Evolutionary conservation across 495 filamentous ascomycete genomes (phyloP), one percentile per base, ranked within the genome.

Genomic region (Pyrenula aspistea): DNA sequence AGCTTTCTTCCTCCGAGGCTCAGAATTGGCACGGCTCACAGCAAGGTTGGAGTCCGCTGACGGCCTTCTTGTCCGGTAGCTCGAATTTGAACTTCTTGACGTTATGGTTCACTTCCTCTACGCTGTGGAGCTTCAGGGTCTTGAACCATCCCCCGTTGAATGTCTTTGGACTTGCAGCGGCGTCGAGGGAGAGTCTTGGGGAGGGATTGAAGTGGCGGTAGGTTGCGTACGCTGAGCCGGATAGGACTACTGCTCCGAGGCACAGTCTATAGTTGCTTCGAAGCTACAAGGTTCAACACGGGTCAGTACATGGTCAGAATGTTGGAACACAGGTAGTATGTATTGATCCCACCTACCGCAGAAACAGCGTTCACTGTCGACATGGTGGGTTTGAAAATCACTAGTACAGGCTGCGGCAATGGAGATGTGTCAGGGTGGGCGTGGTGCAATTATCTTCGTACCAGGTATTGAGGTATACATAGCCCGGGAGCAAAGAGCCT

Each of bases 121-220:
- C 71, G 62, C 78, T 81, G 48, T 67, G 61, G 31, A 42, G 31
- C 31, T 42, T 42, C 31, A 42, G 31, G 8, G 31, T 4, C 15
- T 42, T 42, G 15, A 42, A 42, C 31, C 31, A 42, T 47, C 91
- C 89, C 56, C 92, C 94, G 20, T 76, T 86, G 69, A 98, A 88
- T 25, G 86, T 68, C 65, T 72, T 74, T 25, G 67, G 60, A 8
- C 8, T 15, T 4, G 31, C 8, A 8, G 31, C 31, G 4, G 31
- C 15, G 31, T 42, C 31, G 4, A 42, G 31, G 31, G 31, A 42
- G 15, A 42, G 31, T 15, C 15, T 42, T 42, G 31, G 31, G 8
- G 31, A 42, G 31, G 31, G 31, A 15, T 42, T 42, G 31, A 42
- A 42, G 4, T 4, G 15, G 31, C 31, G 31, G 31, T 42, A 42